Evolutionary conservation across 192 early-diverging fungal genomes (phyloP).

Genomic region (Coemansia sp.): DNA sequence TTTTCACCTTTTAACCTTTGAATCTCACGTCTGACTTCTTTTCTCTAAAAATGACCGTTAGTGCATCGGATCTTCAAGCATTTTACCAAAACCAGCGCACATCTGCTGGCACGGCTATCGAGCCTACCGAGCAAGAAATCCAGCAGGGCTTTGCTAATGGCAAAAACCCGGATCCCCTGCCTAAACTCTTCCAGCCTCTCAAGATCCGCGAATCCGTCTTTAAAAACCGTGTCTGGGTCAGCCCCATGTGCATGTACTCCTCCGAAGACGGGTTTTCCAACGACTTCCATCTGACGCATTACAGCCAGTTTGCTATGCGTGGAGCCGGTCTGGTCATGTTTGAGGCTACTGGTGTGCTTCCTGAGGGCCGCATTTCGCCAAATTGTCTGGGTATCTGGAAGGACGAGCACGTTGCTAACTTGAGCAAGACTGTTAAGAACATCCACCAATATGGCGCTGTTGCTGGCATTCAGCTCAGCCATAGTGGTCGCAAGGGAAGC

Average conservation of each 20-base stretch:
- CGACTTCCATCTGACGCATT: constrained; percentile 66
- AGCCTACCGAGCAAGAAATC: constrained; percentile 31
- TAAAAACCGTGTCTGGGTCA: constrained; percentile 76
- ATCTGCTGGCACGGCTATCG: constrained; percentile 24
- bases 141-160: constrained; percentile 20
- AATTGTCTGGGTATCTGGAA: constrained; percentile 80
- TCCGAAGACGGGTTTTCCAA: constrained; percentile 59
- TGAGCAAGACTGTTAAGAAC: constrained; percentile 52
- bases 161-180: constrained; percentile 16
- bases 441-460: constrained; percentile 63
- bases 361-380: constrained; percentile 80
- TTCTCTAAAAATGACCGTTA: too few species aligned
- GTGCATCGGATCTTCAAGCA: too few species aligned
- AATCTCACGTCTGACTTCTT: too few species aligned
- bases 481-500: constrained; percentile 80
- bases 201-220: constrained; percentile 64
- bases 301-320: constrained; percentile 72
- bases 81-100: neutral
- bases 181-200: constrained; percentile 71
- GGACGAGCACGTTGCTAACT: constrained; percentile 69
- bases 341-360: constrained; percentile 74
- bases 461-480: constrained; percentile 76
- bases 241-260: constrained; percentile 87
- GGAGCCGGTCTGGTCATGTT: constrained; percentile 81
- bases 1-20: too few species aligned